These are phyloP conservation scores for Endothia cerciana DNA, from an alignment of 2,329 filamentous ascomycete genomes.

Conservation along the genomic window DNA sequence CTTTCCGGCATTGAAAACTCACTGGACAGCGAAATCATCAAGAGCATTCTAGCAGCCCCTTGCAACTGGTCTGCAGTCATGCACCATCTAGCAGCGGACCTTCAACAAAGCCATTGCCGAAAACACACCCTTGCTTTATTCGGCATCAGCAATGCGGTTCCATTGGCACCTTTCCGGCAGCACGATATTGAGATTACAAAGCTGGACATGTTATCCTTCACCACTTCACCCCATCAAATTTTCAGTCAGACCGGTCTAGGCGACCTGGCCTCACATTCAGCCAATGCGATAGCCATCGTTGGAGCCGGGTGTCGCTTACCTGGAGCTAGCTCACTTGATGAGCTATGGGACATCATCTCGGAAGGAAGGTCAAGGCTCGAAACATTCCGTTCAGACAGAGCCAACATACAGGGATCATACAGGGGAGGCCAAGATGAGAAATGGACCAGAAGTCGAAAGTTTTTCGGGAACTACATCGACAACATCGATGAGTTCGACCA, in stretches of 20 bases:
- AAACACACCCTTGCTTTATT: not conserved
- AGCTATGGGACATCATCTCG: not conserved
- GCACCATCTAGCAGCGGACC: not conserved
- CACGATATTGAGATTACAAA: not conserved
- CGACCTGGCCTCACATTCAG: too few relatives aligned
- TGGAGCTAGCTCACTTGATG: not conserved
- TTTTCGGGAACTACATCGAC: conserved; percentile 27
- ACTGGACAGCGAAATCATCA: not conserved
- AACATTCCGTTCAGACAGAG: not conserved
- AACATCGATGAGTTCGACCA: conserved; percentile 33
- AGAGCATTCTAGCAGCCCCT: not conserved
- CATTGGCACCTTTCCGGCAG: not conserved
- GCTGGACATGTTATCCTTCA: not conserved
- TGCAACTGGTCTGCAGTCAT: not conserved
- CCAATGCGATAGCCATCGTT: not conserved
- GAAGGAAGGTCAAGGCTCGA: not conserved
- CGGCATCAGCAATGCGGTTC: not conserved
- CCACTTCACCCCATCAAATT: not conserved
- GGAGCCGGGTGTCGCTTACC: not conserved
- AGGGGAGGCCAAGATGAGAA: not conserved
- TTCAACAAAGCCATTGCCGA: not conserved
- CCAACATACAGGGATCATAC: not conserved
- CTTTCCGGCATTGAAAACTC: not conserved
- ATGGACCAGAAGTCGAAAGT: too few relatives aligned
- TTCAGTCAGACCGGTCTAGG: too few relatives aligned